phyloP scores from a whole-genome alignment of 129 eudicot species.

The Centrapalus pauciflorus region DNA sequence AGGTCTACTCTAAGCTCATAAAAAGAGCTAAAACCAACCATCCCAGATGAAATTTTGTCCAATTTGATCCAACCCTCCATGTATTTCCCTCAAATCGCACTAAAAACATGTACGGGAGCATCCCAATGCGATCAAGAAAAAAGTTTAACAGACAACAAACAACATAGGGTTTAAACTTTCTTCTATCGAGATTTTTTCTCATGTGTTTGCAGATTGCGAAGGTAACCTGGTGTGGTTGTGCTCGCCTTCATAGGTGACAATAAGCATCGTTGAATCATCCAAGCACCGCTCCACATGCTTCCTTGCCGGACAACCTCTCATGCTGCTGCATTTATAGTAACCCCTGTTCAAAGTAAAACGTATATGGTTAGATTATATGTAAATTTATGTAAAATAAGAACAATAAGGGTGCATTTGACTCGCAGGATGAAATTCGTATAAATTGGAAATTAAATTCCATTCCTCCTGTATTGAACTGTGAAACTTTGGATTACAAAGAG shows the following conservation, averaged over 20 bases:
- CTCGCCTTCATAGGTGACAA: slow-evolving; percentile 95
- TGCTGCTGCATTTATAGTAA: slow-evolving; percentile 95
- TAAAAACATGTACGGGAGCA: slow-evolving; percentile 39
- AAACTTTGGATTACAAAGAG: too few species aligned
- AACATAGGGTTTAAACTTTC: slow-evolving; percentile 10
- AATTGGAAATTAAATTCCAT: too few species aligned
- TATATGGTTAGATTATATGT: neutral
- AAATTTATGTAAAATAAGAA: neutral
- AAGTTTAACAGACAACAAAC: slow-evolving; percentile 15
- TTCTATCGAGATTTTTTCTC: slow-evolving; percentile 15
- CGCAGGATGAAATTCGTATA: neutral
- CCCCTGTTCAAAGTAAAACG: slow-evolving; percentile 54
- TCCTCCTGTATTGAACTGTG: too few species aligned
- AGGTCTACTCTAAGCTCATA: slow-evolving; percentile 27
- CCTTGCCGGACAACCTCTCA: slow-evolving; percentile 99
- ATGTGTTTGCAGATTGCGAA: slow-evolving; percentile 74
- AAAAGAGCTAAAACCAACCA: slow-evolving; percentile 19
- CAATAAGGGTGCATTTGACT: neutral
- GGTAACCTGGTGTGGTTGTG: slow-evolving; percentile 85
- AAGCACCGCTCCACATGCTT: slow-evolving; percentile 93
- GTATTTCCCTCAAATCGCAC: slow-evolving; percentile 32
- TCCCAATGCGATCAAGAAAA: slow-evolving; percentile 43
- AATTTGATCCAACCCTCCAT: slow-evolving; percentile 19
- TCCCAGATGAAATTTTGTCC: slow-evolving; percentile 5
- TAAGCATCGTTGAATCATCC: slow-evolving; percentile 91